Evolutionary conservation across 2,329 filamentous ascomycete genomes (phyloP).

Genomic region (Phaeosphaeria sp.): DNA sequence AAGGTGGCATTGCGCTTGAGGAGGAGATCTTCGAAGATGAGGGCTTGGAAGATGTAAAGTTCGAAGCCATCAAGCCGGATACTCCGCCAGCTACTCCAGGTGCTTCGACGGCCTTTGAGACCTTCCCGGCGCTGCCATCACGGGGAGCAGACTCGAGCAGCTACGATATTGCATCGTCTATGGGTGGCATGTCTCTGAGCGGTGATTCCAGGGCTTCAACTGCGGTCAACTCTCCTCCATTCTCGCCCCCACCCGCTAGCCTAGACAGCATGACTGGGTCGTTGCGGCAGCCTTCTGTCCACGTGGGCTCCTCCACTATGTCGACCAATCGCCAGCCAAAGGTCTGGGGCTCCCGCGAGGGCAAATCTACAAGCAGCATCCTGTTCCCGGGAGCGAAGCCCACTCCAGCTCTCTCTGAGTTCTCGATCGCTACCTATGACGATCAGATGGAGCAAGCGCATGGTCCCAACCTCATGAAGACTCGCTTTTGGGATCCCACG

Average conservation of each 20-base stretch:
- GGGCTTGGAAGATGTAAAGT: slow-evolving; percentile 24
- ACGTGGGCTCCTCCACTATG: not conserved
- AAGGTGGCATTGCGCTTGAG: slow-evolving; percentile 30
- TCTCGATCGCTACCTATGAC: slow-evolving; percentile 39
- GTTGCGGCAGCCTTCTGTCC: not conserved
- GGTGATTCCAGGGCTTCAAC: slow-evolving; percentile 16
- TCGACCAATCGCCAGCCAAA: slow-evolving; percentile 17
- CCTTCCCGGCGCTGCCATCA: slow-evolving; percentile 31
- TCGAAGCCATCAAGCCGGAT: slow-evolving; percentile 35
- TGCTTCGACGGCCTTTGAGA: not conserved
- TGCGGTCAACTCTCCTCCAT: slow-evolving; percentile 8
- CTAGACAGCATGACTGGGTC: not conserved
- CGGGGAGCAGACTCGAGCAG: slow-evolving; percentile 1
- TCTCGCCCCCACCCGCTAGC: slow-evolving; percentile 1
- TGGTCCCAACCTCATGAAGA: slow-evolving; percentile 49
- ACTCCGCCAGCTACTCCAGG: slow-evolving; percentile 5
- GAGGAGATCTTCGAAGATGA: slow-evolving; percentile 24
- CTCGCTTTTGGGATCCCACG: slow-evolving; percentile 58
- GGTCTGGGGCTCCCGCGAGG: slow-evolving; percentile 28
- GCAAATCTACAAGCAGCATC: slow-evolving; percentile 26
- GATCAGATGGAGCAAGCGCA: slow-evolving; percentile 31
- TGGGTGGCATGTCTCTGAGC: slow-evolving; percentile 25
- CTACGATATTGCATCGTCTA: slow-evolving; percentile 11
- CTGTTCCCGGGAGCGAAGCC: slow-evolving; percentile 48
- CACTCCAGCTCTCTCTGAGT: slow-evolving; percentile 34